Evolutionary conservation across 2,329 filamentous ascomycete species (phyloP).

Genomic region (Aureobasidium sp.): DNA sequence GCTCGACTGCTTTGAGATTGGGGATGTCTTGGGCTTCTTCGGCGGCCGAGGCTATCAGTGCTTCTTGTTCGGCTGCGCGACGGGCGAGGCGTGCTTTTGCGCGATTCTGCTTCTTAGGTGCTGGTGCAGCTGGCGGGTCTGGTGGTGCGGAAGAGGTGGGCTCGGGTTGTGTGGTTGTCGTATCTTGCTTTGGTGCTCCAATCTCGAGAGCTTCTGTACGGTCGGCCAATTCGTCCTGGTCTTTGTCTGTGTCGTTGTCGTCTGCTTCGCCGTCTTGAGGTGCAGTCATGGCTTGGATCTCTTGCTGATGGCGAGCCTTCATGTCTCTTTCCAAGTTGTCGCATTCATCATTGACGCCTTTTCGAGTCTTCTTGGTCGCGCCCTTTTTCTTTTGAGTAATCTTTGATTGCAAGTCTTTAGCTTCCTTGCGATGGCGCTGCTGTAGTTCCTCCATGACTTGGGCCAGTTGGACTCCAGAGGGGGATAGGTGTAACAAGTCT

Average conservation of each 20-base stretch:
- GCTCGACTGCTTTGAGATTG: constrained; percentile 64
- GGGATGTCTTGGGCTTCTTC: constrained; percentile 69
- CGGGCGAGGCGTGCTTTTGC: constrained; percentile 88
- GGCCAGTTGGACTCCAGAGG: background rate
- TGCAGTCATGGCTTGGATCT: constrained; percentile 37
- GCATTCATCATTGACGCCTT: constrained; percentile 55
- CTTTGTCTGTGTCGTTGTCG: constrained; percentile 6
- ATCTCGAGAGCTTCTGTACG: background rate
- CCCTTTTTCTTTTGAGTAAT: constrained; percentile 96
- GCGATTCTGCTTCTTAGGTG: constrained; percentile 70
- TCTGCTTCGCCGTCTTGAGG: background rate
- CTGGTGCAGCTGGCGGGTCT: constrained; percentile 7
- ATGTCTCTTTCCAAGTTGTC: constrained; percentile 51
- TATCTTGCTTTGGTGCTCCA: background rate
- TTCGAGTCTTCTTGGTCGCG: constrained; percentile 73
- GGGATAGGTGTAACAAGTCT: background rate
- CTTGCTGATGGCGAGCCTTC: constrained; percentile 47
- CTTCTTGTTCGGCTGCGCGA: constrained; percentile 76
- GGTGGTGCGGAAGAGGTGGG: constrained; percentile 17
- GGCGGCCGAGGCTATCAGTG: constrained; percentile 59
- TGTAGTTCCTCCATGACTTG: constrained; percentile 64
- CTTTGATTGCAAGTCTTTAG: constrained; percentile 74
- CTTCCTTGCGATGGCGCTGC: constrained; percentile 77
- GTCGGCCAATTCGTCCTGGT: background rate
- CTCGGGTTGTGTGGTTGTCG: constrained; percentile 13